These are phyloP conservation scores for Nymphaea colorata DNA, from an alignment of 164 flowering plant genomes.

Conservation along the genomic window DNA sequence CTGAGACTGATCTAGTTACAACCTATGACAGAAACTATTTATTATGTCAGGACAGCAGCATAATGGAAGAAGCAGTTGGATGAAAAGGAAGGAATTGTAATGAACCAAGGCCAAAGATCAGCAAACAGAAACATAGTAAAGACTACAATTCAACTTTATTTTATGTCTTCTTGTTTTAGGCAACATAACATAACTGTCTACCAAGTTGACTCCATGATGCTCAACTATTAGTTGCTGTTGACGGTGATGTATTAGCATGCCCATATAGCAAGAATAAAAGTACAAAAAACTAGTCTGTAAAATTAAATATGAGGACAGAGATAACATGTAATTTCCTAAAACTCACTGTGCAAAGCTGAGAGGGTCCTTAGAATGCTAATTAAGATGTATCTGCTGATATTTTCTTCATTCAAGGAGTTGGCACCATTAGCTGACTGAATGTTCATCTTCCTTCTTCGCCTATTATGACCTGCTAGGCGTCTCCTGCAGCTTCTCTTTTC, in stretches of 20 bases:
- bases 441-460: slow-evolving; percentile 45
- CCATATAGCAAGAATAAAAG: neutral
- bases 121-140: no score
- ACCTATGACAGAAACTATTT: no score
- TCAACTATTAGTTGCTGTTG: no score
- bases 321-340: neutral
- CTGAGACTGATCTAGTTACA: no score
- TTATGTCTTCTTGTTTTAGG: neutral
- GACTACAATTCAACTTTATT: no score
- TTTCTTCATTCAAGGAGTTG: slow-evolving; percentile 22
- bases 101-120: no score
- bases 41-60: no score
- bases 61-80: no score
- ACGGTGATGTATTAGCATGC: neutral
- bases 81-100: no score
- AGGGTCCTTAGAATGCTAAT: slow-evolving; percentile 35
- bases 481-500: slow-evolving; percentile 50
- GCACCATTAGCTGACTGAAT: slow-evolving; percentile 24
- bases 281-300: no score
- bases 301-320: no score
- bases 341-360: slow-evolving; percentile 41
- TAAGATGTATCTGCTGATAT: slow-evolving; percentile 26
- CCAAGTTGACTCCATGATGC: neutral
- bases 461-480: slow-evolving; percentile 51
- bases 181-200: neutral